phyloP scores from a whole-genome alignment of 2,329 filamentous ascomycete genomes.

The Ceratocystis cacaofunesta region DNA sequence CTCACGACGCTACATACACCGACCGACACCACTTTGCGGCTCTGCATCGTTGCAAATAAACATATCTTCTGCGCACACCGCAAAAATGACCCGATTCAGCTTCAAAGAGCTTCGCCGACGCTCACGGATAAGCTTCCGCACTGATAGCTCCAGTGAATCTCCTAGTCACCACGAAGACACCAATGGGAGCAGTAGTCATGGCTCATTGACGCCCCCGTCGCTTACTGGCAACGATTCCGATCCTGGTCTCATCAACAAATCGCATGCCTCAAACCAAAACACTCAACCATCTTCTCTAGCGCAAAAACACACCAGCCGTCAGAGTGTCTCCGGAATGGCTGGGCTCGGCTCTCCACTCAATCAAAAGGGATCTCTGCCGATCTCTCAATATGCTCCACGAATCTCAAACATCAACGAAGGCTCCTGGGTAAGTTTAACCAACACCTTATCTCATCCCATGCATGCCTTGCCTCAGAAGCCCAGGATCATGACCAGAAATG shows the following conservation, averaged over 20 bases:
- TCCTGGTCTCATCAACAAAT: conserved; percentile 33
- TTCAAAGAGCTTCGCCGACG: conserved; percentile 59
- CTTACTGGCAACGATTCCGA: conserved; percentile 47
- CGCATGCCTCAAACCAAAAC: background rate
- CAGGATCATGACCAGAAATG: background rate
- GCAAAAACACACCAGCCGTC: conserved; percentile 25
- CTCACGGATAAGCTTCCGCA: conserved; percentile 60
- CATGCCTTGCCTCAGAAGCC: background rate
- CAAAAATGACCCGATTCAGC: conserved; percentile 21
- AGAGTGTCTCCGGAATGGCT: conserved; percentile 50
- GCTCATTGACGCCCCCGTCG: conserved; percentile 62
- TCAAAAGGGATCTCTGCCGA: conserved; percentile 42
- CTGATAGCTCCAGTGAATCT: conserved; percentile 46
- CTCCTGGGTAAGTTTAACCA: conserved; percentile 54
- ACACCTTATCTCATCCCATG: conserved; percentile 4
- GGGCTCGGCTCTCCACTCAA: conserved; percentile 40
- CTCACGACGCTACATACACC: background rate
- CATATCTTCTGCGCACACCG: background rate
- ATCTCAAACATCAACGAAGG: conserved; percentile 67
- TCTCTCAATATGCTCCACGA: conserved; percentile 67
- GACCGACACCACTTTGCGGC: background rate
- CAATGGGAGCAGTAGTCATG: conserved; percentile 39
- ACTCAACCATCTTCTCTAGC: background rate
- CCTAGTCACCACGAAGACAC: conserved; percentile 39
- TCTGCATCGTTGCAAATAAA: background rate